Base-by-base conservation (phyloP, 768 basidiomycete genomes). In the Russula dissimulans region DNA sequence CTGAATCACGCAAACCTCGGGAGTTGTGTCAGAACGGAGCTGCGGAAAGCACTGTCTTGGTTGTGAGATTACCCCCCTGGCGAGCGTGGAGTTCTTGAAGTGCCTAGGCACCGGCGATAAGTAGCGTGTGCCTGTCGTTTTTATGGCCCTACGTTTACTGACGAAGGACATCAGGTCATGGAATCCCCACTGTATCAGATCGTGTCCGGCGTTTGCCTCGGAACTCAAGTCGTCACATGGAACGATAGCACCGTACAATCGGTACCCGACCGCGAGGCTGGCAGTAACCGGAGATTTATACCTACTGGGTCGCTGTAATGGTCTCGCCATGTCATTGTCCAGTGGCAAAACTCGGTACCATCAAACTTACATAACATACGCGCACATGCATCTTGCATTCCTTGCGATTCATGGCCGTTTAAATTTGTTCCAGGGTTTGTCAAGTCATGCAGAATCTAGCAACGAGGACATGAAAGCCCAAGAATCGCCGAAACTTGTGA, bases 81-180 rank as follows among this genome's bases (percentile, higher is more conserved):
- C 47, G 42, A 8, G 46, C 38, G 18, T 55, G 41, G 53, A 59
- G 51, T 55, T 55, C 46, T 48, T 54, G 32, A 26, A 32, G 26
- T 29, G 26, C 47, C 52, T 42, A 44, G 54, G 36, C 48, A 22
- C 59, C 59, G 59, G 54, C 32, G 43, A 45, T 36, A 50, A 34
- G 32, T 51, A 38, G 54, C 45, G 12, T 44, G 38, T 55, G 42
- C 39, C 22, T 44, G 12, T n/a, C 29, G 48, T 14, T 26, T 17
- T 50, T 45, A 34, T 10, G 60, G 60, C 22, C 15, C 44, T 26
- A 15, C 22, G 2, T 6, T 51, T 50, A 56, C 60, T 34, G 42
- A 18, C 6, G n/a, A 43, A 36, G 34, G 42, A 6, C 14, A 18
- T 26, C 36, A 39, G 36, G 56, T 45, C 18, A 31, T 36, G 43